Conservation (phyloP, 805 yeast genomes). For the Metschnikowia santaceciliae region DNA sequence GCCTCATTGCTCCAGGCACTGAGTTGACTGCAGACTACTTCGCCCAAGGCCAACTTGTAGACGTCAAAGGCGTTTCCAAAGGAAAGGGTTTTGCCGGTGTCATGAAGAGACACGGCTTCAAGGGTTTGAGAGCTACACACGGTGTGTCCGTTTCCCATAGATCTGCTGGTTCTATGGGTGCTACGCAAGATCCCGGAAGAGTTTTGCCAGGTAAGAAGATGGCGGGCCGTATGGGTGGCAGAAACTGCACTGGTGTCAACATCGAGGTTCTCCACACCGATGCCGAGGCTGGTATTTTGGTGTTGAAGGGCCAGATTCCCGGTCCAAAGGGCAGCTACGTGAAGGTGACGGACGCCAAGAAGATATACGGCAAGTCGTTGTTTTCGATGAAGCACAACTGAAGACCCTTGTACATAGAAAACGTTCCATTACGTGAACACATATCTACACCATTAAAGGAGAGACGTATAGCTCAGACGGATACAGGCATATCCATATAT, state of each 20-base stretch:
- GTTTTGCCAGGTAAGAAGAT: constrained; percentile 94
- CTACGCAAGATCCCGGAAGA: constrained; percentile 93
- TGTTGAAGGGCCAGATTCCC: constrained; percentile 86
- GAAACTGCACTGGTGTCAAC: constrained; percentile 69
- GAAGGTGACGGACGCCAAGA: constrained; percentile 75
- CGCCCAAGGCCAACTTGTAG: constrained; percentile 77
- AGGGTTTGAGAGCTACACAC: constrained; percentile 88
- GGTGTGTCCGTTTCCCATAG: constrained; percentile 94
- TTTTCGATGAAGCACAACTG: constrained; percentile 8
- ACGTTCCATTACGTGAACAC: neutral
- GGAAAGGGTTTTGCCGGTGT: constrained; percentile 99
- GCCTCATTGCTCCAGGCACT: constrained; percentile 73
- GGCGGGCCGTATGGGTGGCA: constrained; percentile 96
- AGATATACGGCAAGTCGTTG: constrained; percentile 40
- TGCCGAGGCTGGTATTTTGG: constrained; percentile 73
- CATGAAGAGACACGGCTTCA: constrained; percentile 90
- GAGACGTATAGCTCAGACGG: too few species aligned
- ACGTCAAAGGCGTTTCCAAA: constrained; percentile 70
- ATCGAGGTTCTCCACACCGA: constrained; percentile 73
- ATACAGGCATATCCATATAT: too few species aligned
- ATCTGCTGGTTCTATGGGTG: constrained; percentile 97
- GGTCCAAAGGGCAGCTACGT: constrained; percentile 81
- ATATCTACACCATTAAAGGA: too few species aligned
- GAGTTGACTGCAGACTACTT: constrained; percentile 81
- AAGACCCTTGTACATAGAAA: neutral